Percentiles rank a stretch among this genome's conserved stretches.
Evolutionary conservation across 805 yeast species (phyloP).

Genomic region (Pichia nanzhaoensis): DNA sequence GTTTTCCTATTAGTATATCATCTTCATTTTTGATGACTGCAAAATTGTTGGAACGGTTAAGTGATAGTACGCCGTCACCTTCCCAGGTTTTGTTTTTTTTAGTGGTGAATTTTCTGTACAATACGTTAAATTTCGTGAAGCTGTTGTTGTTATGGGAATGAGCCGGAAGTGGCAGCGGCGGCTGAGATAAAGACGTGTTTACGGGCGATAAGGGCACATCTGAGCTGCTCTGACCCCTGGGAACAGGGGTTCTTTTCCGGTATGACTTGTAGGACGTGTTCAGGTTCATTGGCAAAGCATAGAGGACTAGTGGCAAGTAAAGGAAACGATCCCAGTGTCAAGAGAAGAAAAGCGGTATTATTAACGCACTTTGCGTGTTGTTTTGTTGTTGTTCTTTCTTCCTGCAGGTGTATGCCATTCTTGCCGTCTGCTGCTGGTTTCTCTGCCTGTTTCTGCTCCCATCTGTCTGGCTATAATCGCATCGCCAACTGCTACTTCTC

Average conservation of each 20-base stretch:
- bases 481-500: no score
- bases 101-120: conserved; percentile 64
- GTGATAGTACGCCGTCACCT: conserved; percentile 67
- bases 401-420: no score
- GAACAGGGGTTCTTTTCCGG: conserved; percentile 1
- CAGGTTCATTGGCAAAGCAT: conserved; percentile 5
- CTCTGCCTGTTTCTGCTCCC: no score
- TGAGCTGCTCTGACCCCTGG: neutral
- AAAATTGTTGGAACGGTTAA: conserved; percentile 19
- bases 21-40: conserved; percentile 25
- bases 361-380: no score
- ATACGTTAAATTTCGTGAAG: conserved; percentile 30
- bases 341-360: no score
- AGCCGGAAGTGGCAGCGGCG: neutral
- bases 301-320: no score
- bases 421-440: no score
- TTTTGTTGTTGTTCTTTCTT: no score
- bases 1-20: conserved; percentile 22
- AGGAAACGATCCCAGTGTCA: no score
- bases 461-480: no score
- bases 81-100: conserved; percentile 93
- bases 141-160: neutral
- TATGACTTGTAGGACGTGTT: neutral
- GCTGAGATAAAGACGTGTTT: neutral
- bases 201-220: no score